Evolutionary conservation across 257 asterid species (phyloP).

Genomic region (Oldenlandia corymbosa): DNA sequence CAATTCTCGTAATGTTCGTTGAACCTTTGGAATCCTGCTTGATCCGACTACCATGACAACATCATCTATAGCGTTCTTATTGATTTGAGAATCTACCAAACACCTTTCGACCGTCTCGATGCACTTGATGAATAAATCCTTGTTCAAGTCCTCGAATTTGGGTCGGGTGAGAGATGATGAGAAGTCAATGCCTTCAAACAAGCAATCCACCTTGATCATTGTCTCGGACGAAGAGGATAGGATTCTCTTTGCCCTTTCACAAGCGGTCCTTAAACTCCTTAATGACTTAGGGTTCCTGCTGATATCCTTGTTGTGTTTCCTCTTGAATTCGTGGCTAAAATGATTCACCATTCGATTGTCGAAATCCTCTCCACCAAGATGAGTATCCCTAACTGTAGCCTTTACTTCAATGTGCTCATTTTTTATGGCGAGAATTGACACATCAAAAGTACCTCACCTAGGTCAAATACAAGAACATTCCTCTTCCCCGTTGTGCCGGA

Average conservation of each 20-base stretch:
- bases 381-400: slow-evolving; percentile 1
- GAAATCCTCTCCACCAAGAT: slow-evolving; percentile 6
- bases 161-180: neutral
- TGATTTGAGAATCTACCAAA: neutral
- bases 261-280: neutral
- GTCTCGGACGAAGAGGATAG: neutral
- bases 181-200: neutral
- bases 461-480: no score
- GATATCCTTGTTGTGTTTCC: neutral
- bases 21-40: slow-evolving; percentile 6
- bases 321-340: neutral
- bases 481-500: neutral
- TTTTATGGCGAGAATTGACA: neutral
- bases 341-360: slow-evolving; percentile 1
- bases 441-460: slow-evolving; percentile 4
- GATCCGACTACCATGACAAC: slow-evolving; percentile 2
- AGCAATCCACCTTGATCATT: neutral
- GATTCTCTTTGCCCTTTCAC: neutral
- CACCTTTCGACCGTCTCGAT: neutral
- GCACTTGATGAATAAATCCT: neutral
- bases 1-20: neutral
- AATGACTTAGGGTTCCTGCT: neutral
- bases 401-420: neutral
- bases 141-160: neutral
- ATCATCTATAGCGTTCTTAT: slow-evolving; percentile 1